These are phyloP conservation scores for Venturia asperata DNA, from an alignment of 2,329 filamentous ascomycete genomes.

Conservation along the genomic window DNA sequence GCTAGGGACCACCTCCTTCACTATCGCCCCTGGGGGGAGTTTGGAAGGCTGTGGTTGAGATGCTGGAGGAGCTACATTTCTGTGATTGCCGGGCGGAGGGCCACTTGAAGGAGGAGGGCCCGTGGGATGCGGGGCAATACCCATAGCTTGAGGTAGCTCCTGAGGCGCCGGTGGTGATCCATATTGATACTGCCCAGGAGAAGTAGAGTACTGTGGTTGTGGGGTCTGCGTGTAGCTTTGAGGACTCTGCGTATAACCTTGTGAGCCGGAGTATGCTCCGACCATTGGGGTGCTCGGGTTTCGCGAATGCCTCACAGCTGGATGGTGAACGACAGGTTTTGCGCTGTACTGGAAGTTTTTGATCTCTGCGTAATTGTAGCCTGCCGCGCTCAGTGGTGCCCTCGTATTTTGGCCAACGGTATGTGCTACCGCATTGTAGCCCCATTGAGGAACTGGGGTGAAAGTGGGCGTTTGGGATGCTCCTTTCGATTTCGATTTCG, in stretches of 20 bases:
- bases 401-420: not conserved
- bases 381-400: conserved; percentile 10
- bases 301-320: conserved; percentile 13
- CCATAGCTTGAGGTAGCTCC: conserved; percentile 1
- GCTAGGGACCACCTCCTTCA: conserved; percentile 21
- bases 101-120: conserved; percentile 4
- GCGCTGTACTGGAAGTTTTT: conserved; percentile 40
- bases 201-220: conserved; percentile 3
- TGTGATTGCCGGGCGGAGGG: not conserved
- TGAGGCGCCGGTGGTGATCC: conserved; percentile 8
- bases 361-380: conserved; percentile 36
- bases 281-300: conserved; percentile 20
- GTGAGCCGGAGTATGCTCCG: not conserved
- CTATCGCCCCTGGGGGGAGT: conserved; percentile 22
- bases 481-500: not conserved
- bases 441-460: conserved; percentile 16
- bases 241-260: conserved; percentile 3
- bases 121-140: conserved; percentile 11
- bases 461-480: not conserved
- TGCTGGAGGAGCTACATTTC: conserved; percentile 11
- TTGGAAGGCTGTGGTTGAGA: conserved; percentile 10
- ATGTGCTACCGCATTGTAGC: conserved; percentile 20
- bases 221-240: conserved; percentile 6
- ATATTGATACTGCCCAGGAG: not conserved
- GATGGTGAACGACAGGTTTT: conserved; percentile 28